Evolutionary conservation across 2,329 filamentous ascomycete species (phyloP), one percentile per base, ranked within the genome.

Genomic region (Xylariaceae sp.): DNA sequence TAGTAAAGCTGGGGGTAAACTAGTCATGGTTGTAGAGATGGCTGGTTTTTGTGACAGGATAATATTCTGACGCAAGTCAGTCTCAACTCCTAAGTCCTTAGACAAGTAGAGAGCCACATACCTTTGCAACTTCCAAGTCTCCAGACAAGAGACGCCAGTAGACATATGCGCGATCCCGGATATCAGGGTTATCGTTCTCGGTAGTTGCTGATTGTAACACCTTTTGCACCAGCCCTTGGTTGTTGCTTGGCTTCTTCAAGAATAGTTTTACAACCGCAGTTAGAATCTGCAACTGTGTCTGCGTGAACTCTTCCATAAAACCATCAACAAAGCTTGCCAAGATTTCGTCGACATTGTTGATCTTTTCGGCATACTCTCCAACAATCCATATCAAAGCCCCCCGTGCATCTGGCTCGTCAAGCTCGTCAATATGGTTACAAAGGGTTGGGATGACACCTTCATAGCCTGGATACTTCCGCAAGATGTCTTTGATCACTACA

Each of bases 401-500:
- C 69, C 95, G 83, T 6, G 95, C 95, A 67, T 92, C 88, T 1
- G 94, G 93, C 75, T 99, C 95, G 71, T 99, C 95, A 64, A 99
- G 76, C 67, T 99, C 95, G 68, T 99, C 95, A 60, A 99, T 97
- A 71, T 96, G 92, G 74, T 97, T 87, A 79, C 96, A 99, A 12
- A 99, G 82, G 0, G 92, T 96, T 2, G 94, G 94, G 67, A 99
- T 99, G 65, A 99, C 96, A 24, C 93, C 95, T 76, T 99, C 95
- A 69, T 97, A 99, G 17, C 95, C 95, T 7, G 94, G 93, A 68
- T 99, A 99, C 75, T 96, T 96, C 65, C 95, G 86, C 78, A 99
- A 89, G 60, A 99, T 98, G 65, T 99, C 95, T 78, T 96, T 98
- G 79, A 98, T 96, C 44, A 99, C 95, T n/a, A 99, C 92, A 61